Evolutionary conservation across 371 early-diverging fungal genomes (phyloP), one percentile per base, ranked within the genome.

Genomic region (Gilbertella persicaria): DNA sequence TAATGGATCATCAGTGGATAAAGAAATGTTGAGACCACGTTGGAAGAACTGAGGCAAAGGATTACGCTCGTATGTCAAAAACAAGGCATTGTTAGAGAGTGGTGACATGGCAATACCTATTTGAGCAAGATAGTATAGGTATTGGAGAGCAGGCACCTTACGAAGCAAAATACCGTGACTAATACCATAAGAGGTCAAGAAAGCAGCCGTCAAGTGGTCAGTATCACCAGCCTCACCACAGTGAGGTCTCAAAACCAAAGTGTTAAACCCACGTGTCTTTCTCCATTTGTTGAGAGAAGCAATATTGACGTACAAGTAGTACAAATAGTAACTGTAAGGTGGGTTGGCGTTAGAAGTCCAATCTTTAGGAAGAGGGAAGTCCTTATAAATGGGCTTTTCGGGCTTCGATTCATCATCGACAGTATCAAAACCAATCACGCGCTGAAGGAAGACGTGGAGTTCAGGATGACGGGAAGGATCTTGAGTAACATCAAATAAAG

Each of bases 41-140:
- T 96, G 90, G 83, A 97, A 98, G 73, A 93, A 99, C 8, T 80
- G 73, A 38, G 91, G 85, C 65, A 99, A 89, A 4, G 99, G 99
- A 68, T 98, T 99, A 50, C 98, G 85, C 63, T 97, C 97, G 69
- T 95, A 96, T 12, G 89, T 91, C 55, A 99, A 73, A 66, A 99
- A 99, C 30, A 99, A 78, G 0, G 99, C 97, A 71, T 99, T 99
- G 83, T 99, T 99, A 38, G 94, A 94, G 7, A 99, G 82, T 7
- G 99, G 99, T 3, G 96, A 96, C 99, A 99, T 98, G 62, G 98
- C 96, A 57, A 99, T 90, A 13, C 96, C 97, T 48, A 99, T 90
- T 65, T 98, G 98, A 47, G 93, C 85, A 50, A 98, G 66, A 67
- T 99, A 99, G 75, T 84, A 95, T 67, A 99, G 82, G 64, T 99